These are phyloP conservation scores for Fragaria vesca DNA, from an alignment of 306 rosid genomes.

Conservation along the genomic window DNA sequence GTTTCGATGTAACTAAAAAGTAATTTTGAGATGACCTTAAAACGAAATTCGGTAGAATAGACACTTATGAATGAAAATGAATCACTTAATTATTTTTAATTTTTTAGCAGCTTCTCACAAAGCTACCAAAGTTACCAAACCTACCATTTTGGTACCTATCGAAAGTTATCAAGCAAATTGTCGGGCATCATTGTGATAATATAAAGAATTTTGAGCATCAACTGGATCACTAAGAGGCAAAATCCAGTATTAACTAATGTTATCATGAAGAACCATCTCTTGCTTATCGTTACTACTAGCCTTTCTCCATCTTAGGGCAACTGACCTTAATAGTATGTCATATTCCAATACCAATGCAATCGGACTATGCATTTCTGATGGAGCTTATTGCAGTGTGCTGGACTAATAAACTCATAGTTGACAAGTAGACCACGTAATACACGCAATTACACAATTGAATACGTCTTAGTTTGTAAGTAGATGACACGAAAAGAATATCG, in stretches of 20 bases:
- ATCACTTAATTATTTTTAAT: not conserved
- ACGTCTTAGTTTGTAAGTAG: no score
- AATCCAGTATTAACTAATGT: not conserved
- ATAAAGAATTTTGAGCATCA: not conserved
- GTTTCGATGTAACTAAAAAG: not conserved
- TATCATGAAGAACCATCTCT: not conserved
- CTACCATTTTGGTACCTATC: not conserved
- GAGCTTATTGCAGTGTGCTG: not conserved
- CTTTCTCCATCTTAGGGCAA: not conserved
- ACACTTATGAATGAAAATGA: not conserved
- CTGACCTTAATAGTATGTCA: not conserved
- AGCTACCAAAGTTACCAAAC: not conserved
- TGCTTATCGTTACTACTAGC: not conserved
- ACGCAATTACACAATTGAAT: no score
- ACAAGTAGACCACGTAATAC: no score
- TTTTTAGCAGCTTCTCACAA: not conserved
- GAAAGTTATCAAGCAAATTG: not conserved
- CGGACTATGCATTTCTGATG: not conserved
- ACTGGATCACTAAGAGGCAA: not conserved
- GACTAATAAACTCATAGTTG: no score
- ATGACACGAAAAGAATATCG: no score
- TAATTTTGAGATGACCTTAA: no score
- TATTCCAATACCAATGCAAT: no score
- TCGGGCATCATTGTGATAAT: not conserved
- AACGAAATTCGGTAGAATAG: not conserved